These are phyloP conservation scores for Claviceps citrina DNA, from an alignment of 2,329 filamentous ascomycete species.

Conservation along the genomic window DNA sequence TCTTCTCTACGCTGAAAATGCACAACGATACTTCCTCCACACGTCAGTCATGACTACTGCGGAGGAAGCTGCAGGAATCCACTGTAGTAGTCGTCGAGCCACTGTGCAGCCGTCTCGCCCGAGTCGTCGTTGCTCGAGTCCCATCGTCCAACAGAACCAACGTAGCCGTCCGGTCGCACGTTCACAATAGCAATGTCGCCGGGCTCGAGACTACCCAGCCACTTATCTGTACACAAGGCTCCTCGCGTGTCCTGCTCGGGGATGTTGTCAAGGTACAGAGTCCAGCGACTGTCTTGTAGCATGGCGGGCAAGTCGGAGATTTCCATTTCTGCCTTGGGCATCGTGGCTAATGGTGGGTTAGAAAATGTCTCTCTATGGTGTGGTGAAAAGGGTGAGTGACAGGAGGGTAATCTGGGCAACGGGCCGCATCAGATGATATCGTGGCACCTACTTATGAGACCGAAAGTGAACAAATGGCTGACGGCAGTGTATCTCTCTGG, in stretches of 20 bases:
- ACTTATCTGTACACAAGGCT: conserved; percentile 48
- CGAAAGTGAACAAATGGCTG: conserved; percentile 55
- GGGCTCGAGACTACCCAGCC: conserved; percentile 43
- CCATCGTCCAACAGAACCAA: conserved; percentile 46
- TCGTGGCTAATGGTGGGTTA: conserved; percentile 28
- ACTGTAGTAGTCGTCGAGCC: conserved; percentile 39
- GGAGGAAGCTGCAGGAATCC: conserved; percentile 38
- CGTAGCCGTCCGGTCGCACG: conserved; percentile 59
- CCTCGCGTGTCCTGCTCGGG: conserved; percentile 38
- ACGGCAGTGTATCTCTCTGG: conserved; percentile 54
- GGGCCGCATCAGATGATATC: conserved; percentile 8
- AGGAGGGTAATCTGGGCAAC: background rate
- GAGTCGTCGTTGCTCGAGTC: conserved; percentile 34
- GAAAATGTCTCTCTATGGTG: background rate
- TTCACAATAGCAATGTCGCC: conserved; percentile 49
- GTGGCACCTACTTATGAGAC: conserved; percentile 42
- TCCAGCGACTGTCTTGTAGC: conserved; percentile 52
- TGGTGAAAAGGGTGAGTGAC: background rate
- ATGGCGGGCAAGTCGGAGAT: conserved; percentile 47
- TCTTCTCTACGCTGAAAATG: background rate
- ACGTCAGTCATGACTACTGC: background rate
- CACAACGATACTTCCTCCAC: background rate
- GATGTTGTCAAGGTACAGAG: conserved; percentile 55
- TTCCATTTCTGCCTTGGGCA: conserved; percentile 48
- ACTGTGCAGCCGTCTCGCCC: conserved; percentile 35